Evolutionary conservation across 176 grass and related monocot species (phyloP).

Genomic region (Lolium rigidum): DNA sequence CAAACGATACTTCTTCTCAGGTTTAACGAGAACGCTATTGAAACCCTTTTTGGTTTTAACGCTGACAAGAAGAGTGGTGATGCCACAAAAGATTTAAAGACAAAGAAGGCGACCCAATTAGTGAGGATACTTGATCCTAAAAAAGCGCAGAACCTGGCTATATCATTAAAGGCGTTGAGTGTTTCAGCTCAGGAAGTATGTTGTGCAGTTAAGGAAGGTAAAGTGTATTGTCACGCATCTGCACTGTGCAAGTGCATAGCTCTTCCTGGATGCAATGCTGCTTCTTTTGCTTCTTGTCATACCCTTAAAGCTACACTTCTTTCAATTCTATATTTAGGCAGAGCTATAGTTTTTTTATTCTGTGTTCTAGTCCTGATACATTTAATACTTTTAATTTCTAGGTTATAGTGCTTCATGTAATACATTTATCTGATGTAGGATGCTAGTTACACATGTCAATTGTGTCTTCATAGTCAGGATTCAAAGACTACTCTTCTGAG

Average conservation of each 20-base stretch:
- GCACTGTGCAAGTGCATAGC: background rate
- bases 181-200: slow-evolving; percentile 71
- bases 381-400: slow-evolving; percentile 28
- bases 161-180: slow-evolving; percentile 82
- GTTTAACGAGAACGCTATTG: slow-evolving; percentile 80
- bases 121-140: slow-evolving; percentile 76
- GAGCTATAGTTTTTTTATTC: background rate
- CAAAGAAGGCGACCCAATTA: slow-evolving; percentile 47
- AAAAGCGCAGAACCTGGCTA: slow-evolving; percentile 82
- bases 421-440: slow-evolving; percentile 16
- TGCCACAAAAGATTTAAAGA: slow-evolving; percentile 51
- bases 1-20: slow-evolving; percentile 45
- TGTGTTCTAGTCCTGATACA: slow-evolving; percentile 15
- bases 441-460: background rate
- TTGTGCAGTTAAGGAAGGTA: slow-evolving; percentile 77
- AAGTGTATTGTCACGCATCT: slow-evolving; percentile 32
- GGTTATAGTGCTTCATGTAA: background rate
- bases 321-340: slow-evolving; percentile 3
- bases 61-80: slow-evolving; percentile 50
- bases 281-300: slow-evolving; percentile 9
- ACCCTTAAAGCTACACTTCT: background rate
- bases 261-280: slow-evolving; percentile 13
- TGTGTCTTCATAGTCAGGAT: background rate
- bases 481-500: slow-evolving; percentile 18
- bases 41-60: slow-evolving; percentile 75